Percentiles rank a stretch among this genome's conserved stretches.
phyloP scores from a whole-genome alignment of 225 moss, liverwort and hornwort species.

The Polytrichum commune region DNA sequence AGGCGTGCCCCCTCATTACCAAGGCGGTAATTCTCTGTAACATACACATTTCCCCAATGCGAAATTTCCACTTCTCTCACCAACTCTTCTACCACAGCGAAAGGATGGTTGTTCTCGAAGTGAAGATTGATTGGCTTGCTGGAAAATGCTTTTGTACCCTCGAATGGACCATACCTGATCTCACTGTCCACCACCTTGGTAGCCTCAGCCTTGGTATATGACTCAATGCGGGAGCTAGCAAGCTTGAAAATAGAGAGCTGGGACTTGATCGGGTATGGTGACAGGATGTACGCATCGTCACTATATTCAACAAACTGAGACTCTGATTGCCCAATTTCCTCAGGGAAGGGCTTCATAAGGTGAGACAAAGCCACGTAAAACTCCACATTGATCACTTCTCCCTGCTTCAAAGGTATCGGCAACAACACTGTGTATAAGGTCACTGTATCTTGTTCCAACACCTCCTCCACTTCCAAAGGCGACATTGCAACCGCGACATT shows the following conservation, averaged over 20 bases:
- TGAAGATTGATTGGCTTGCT: slow-evolving; percentile 57
- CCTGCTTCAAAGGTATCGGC: slow-evolving; percentile 58
- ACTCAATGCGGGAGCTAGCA: slow-evolving; percentile 57
- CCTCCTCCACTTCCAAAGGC: slow-evolving; percentile 30
- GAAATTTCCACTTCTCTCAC: slow-evolving; percentile 87
- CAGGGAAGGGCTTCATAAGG: slow-evolving; percentile 74
- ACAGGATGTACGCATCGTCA: slow-evolving; percentile 68
- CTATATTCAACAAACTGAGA: slow-evolving; percentile 62
- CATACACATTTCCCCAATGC: slow-evolving; percentile 87
- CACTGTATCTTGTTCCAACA: slow-evolving; percentile 37
- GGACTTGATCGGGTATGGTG: slow-evolving; percentile 68
- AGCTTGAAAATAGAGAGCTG: slow-evolving; percentile 58
- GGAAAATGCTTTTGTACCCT: slow-evolving; percentile 44
- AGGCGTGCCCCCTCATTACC: slow-evolving; percentile 76
- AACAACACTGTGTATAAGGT: slow-evolving; percentile 55
- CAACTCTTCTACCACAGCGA: slow-evolving; percentile 79
- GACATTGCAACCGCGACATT: slow-evolving; percentile 19
- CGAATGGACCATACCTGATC: slow-evolving; percentile 80
- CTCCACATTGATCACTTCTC: slow-evolving; percentile 47
- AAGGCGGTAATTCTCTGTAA: slow-evolving; percentile 82
- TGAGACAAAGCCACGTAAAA: slow-evolving; percentile 67
- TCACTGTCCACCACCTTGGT: slow-evolving; percentile 59
- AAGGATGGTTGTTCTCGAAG: slow-evolving; percentile 84
- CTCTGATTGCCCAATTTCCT: slow-evolving; percentile 72
- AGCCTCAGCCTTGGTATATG: slow-evolving; percentile 62